phyloP scores from a whole-genome alignment of 2,329 filamentous ascomycete species.

The Monilinia polystroma region DNA sequence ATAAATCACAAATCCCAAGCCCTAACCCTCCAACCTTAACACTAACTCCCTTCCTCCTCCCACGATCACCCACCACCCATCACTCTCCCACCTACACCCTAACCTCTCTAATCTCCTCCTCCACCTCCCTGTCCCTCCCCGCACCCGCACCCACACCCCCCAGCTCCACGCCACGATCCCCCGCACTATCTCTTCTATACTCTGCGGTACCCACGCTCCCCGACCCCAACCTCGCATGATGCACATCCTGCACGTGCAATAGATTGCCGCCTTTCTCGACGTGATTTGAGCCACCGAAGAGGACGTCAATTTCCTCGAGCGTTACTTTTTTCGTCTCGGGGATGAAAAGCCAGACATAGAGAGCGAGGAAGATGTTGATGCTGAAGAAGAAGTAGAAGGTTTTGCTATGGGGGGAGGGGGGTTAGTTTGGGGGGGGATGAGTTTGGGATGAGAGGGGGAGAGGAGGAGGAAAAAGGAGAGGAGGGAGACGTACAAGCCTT shows the following conservation, averaged over 20 bases:
- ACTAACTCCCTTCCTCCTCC: neutral
- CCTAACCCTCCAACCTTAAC: neutral
- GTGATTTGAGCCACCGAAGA: slow-evolving; percentile 48
- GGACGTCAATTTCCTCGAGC: slow-evolving; percentile 62
- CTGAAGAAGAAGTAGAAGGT: slow-evolving; percentile 64
- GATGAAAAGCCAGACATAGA: slow-evolving; percentile 62
- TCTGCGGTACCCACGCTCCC: neutral
- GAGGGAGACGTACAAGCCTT: slow-evolving; percentile 14
- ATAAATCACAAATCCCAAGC: neutral
- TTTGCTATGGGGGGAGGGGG: neutral
- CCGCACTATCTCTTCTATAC: neutral
- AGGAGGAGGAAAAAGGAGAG: neutral
- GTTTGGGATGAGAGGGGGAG: neutral
- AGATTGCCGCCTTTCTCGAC: slow-evolving; percentile 8
- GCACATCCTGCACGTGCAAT: slow-evolving; percentile 11
- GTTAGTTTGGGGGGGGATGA: neutral
- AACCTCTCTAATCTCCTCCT: too few species aligned
- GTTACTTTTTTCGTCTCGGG: slow-evolving; percentile 67
- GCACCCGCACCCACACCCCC: neutral
- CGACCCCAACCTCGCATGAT: neutral
- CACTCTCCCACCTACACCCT: neutral
- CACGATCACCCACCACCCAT: neutral
- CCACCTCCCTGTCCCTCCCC: neutral
- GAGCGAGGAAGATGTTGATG: slow-evolving; percentile 36
- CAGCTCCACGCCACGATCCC: neutral